Evolutionary conservation across 345 rosid genomes (phyloP).

Genomic region (Populus tremula): DNA sequence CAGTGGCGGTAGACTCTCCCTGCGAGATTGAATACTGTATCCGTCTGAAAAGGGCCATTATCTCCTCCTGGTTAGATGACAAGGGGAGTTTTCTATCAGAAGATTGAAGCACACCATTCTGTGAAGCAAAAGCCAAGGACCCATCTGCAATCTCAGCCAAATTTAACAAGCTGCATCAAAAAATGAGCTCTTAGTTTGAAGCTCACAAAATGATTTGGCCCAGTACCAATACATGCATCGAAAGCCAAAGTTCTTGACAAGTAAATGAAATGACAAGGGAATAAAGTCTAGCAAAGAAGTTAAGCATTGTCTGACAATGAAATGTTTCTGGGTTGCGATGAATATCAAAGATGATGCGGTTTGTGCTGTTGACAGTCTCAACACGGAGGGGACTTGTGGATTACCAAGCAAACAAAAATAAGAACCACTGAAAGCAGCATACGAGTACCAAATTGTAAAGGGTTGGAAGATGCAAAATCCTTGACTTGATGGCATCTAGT

Average conservation of each 20-base stretch:
- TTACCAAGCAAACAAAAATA: background rate
- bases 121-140: conserved; percentile 15
- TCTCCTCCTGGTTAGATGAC: conserved; percentile 46
- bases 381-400: background rate
- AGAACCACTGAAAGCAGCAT: background rate
- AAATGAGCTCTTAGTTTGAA: conserved; percentile 41
- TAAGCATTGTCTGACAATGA: background rate
- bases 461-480: background rate
- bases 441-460: background rate
- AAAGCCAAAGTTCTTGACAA: background rate
- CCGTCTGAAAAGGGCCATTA: conserved; percentile 46
- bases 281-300: background rate
- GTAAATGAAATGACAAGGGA: background rate
- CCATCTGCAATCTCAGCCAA: conserved; percentile 61
- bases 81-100: conserved; percentile 15
- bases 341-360: background rate
- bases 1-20: conserved; percentile 18
- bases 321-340: background rate
- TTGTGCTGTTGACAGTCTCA: background rate
- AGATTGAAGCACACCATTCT: conserved; percentile 4
- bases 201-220: conserved; percentile 7
- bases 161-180: conserved; percentile 66
- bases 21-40: conserved; percentile 60
- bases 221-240: background rate
- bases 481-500: background rate